A percentile compares a stretch with the other conserved stretches of the same genome.
Conservation (phyloP, 1,284 basidiomycete species). For the Cutaneotrichosporon sp. region DNA sequence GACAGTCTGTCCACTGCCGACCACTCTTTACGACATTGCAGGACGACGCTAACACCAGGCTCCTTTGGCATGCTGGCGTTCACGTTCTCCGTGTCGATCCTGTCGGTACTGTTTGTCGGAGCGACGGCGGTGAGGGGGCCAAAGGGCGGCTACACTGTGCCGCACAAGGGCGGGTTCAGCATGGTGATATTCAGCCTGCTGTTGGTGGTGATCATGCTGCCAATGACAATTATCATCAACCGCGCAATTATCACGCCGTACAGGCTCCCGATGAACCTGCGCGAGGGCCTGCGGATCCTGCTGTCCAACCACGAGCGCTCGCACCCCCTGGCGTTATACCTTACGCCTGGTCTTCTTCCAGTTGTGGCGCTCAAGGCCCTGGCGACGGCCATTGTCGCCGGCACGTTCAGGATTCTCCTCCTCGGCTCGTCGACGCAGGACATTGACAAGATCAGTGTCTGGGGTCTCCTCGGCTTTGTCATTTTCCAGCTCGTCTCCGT, state of each 20-base stretch:
- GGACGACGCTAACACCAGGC: conserved; percentile 17
- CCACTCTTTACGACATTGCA: neutral
- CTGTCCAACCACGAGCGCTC: conserved; percentile 76
- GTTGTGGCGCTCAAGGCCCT: conserved; percentile 62
- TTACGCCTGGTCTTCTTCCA: conserved; percentile 74
- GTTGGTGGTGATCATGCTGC: conserved; percentile 60
- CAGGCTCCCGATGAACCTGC: conserved; percentile 61
- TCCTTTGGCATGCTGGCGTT: conserved; percentile 68
- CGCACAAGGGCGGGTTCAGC: conserved; percentile 59
- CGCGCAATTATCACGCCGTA: conserved; percentile 80
- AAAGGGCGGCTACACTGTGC: conserved; percentile 61
- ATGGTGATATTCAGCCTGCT: conserved; percentile 48
- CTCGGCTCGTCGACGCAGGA: conserved; percentile 13
- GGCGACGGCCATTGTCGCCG: conserved; percentile 63
- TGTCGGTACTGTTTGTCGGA: conserved; percentile 45
- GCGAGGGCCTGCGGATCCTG: conserved; percentile 63
- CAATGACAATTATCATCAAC: conserved; percentile 71
- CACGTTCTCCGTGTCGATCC: conserved; percentile 52
- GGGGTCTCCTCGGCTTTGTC: conserved; percentile 55
- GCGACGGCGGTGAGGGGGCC: conserved; percentile 41
- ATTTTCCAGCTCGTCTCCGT: conserved; percentile 57
- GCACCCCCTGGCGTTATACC: conserved; percentile 71
- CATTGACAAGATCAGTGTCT: conserved; percentile 13
- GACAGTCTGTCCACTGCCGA: no score
- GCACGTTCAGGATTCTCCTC: conserved; percentile 24